Base-by-base conservation (phyloP, 257 asterid species). In the Rubia yunnanensis region DNA sequence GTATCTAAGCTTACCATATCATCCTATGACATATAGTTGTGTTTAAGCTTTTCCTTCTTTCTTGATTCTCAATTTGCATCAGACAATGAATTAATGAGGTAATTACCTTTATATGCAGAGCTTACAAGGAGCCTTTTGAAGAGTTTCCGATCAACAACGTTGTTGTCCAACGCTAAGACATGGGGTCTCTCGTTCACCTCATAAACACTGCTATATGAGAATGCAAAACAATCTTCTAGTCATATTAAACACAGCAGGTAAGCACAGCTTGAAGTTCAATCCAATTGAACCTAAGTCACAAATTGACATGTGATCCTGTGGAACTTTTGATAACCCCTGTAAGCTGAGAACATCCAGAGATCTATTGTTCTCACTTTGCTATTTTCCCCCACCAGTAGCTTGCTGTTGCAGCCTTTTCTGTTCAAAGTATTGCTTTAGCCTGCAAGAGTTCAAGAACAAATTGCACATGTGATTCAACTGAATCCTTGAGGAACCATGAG, bases 341-440 rank as follows among this genome's bases (percentile, higher is more conserved):
- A 88, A 84, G 83, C 98, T 82, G 68, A 89, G 87, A 70, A 88
- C 74, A 78, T 92, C 98, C 69, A 92, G 89, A 28, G 98, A 92
- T 74, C 84, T 75, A 60, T 63, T 81, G 65, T 78, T 77, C 66
- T 80, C 84, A 56, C 18, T 71, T 13, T 64, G 80, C 64, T 62
- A 63, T 60, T 72, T 77, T 74, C 81, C 86, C 30, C 66, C 70
- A 50, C 72, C 82, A 66, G 73, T 68, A 65, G 34, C 69, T 64
- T 65, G 82, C 73, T 79, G 89, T 74, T 82, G 89, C 24, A 83
- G 82, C 76, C 77, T 88, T 86, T 85, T 85, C 77, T 91, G 96
- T 81, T 91, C 98, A 77, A 88, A 91, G 64, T 86, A 91, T 54
- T 86, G 95, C 50, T 79, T 86, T 82, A 88, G 98, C 88, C 98